phyloP scores from a whole-genome alignment of 345 rosid species.

The Euphorbia tirucalli region DNA sequence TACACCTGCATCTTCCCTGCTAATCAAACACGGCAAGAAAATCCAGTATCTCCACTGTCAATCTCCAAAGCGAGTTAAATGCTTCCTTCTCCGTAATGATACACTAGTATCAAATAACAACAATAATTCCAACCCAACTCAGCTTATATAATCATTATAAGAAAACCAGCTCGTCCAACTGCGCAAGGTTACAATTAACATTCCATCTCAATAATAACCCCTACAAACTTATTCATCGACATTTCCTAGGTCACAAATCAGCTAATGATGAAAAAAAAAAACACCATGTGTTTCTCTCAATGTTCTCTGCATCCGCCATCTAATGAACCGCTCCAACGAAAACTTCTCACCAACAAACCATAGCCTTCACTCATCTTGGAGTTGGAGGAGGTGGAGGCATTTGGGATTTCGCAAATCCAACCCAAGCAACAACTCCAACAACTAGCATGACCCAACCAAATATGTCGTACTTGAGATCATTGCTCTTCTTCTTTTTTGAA shows the following conservation, averaged over 20 bases:
- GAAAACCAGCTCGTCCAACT: background rate
- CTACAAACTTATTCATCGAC: constrained; percentile 3
- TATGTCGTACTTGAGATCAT: constrained; percentile 69
- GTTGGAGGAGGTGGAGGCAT: constrained; percentile 45
- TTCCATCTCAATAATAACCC: background rate
- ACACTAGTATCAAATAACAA: too few species aligned
- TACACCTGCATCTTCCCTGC: too few species aligned
- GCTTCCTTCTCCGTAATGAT: too few species aligned
- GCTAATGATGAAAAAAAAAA: constrained; percentile 7
- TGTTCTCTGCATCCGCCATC: constrained; percentile 6
- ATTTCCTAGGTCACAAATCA: constrained; percentile 20
- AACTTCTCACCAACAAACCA: background rate
- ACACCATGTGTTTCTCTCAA: constrained; percentile 18
- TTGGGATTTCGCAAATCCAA: constrained; percentile 74
- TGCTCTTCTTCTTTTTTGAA: constrained; percentile 61
- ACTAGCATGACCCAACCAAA: constrained; percentile 85
- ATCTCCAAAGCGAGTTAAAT: too few species aligned
- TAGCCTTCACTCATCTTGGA: constrained; percentile 28
- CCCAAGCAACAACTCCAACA: constrained; percentile 76
- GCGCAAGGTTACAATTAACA: background rate
- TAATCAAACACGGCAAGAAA: too few species aligned
- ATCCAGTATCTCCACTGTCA: too few species aligned
- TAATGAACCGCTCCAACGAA: background rate
- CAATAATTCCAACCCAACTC: too few species aligned
- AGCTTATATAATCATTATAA: too few species aligned